Percentiles rank a stretch among this genome's conserved stretches.
These are phyloP conservation scores for Nicotiana noctiflora DNA, from an alignment of 257 asterid genomes.

Conservation along the genomic window DNA sequence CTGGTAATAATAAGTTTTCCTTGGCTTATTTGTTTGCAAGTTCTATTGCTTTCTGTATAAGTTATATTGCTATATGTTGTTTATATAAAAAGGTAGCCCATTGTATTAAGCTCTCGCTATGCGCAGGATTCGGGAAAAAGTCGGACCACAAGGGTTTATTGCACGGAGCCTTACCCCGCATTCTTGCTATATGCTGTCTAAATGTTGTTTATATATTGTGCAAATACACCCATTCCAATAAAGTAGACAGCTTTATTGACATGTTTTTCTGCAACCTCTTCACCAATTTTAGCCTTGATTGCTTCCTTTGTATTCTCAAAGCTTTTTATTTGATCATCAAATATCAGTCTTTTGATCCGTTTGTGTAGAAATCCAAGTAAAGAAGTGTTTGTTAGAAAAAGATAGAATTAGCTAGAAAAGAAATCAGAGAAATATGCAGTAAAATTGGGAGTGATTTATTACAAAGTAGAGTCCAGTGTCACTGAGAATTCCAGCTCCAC, in stretches of 20 bases:
- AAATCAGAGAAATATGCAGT: background rate
- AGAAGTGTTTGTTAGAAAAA: too few species aligned
- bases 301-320: slow-evolving; percentile 47
- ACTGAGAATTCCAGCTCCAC: slow-evolving; percentile 88
- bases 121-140: too few species aligned
- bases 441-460: slow-evolving; percentile 1
- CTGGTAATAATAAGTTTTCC: too few species aligned
- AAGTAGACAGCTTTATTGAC: slow-evolving; percentile 53
- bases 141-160: too few species aligned
- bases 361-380: background rate
- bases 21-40: background rate
- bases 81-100: too few species aligned
- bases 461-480: slow-evolving; percentile 84
- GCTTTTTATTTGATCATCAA: slow-evolving; percentile 56
- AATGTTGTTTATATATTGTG: too few species aligned
- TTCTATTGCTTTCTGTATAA: background rate
- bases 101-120: too few species aligned
- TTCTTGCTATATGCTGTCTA: too few species aligned
- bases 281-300: slow-evolving; percentile 54
- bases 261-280: slow-evolving; percentile 47
- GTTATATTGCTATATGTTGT: background rate
- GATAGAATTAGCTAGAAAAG: background rate
- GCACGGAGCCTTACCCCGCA: too few species aligned
- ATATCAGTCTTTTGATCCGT: slow-evolving; percentile 63
- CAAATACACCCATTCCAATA: slow-evolving; percentile 47